Conservation (phyloP, 257 asterid species). For the Solanum raphanifolium region DNA sequence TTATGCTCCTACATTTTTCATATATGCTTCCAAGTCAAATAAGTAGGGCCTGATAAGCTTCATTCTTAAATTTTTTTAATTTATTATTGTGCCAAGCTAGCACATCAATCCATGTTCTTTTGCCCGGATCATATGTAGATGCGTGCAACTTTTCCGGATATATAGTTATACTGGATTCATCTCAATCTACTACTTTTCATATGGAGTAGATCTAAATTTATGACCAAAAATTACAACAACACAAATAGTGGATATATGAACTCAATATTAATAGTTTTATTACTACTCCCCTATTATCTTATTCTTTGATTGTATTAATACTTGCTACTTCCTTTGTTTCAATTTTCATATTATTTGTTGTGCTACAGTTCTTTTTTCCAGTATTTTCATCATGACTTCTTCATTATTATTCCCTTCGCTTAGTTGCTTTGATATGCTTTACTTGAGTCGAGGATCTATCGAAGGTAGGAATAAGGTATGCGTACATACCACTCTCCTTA, state of each 20-base stretch:
- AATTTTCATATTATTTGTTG: background rate
- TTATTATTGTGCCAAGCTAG: background rate
- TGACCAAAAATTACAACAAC: background rate
- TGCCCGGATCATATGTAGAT: background rate
- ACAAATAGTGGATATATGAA: background rate
- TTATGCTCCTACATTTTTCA: background rate
- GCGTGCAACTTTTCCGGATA: background rate
- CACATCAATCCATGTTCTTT: background rate
- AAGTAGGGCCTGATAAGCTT: background rate
- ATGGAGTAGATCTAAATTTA: background rate
- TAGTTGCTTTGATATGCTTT: background rate
- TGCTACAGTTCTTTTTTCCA: background rate
- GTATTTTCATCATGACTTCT: background rate
- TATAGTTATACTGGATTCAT: too few species aligned
- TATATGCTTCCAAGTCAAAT: background rate
- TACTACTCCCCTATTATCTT: background rate
- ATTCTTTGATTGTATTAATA: too few species aligned
- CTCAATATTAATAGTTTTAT: too few species aligned
- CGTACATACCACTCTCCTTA: background rate
- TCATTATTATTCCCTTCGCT: background rate
- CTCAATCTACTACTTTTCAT: background rate
- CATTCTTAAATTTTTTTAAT: background rate
- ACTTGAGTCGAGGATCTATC: background rate
- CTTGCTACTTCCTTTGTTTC: background rate
- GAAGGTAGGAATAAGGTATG: background rate